A percentile compares a stretch with the other conserved stretches of the same genome.
Evolutionary conservation across 2,329 filamentous ascomycete species (phyloP).

Genomic region (Cladosporium colombiae): DNA sequence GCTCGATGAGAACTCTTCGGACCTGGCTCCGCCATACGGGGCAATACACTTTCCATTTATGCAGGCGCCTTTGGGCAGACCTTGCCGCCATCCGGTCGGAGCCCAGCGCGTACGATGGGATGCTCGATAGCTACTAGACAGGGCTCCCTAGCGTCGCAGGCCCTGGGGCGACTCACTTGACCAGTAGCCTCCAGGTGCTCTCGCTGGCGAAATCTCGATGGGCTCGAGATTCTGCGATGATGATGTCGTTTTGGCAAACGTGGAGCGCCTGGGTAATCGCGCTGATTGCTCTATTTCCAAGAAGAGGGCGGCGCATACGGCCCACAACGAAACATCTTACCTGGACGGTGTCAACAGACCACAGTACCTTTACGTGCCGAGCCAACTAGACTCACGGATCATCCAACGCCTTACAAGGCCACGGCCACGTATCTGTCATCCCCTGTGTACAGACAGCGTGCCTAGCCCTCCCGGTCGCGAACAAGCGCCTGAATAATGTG

Average conservation of each 20-base stretch:
- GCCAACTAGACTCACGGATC: constrained; percentile 7
- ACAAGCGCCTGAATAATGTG: constrained; percentile 11
- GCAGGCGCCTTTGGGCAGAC: neutral
- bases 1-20: neutral
- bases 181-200: neutral
- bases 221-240: constrained; percentile 6
- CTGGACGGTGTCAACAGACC: neutral
- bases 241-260: neutral
- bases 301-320: neutral
- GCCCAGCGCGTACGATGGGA: neutral
- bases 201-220: constrained; percentile 17
- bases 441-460: constrained; percentile 1
- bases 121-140: neutral
- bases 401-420: neutral
- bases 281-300: constrained; percentile 4
- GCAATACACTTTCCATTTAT: neutral
- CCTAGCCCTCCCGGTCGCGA: constrained; percentile 12
- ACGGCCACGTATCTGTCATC: constrained; percentile 14
- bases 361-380: constrained; percentile 5
- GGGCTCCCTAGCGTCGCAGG: neutral
- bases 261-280: neutral
- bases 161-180: neutral
- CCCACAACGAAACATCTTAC: neutral
- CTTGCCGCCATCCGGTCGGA: neutral
- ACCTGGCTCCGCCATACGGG: neutral